A percentile compares a stretch with the other conserved stretches of the same genome.
Conservation (phyloP, 176 grass and related monocot genomes). For the Bromus sterilis region DNA sequence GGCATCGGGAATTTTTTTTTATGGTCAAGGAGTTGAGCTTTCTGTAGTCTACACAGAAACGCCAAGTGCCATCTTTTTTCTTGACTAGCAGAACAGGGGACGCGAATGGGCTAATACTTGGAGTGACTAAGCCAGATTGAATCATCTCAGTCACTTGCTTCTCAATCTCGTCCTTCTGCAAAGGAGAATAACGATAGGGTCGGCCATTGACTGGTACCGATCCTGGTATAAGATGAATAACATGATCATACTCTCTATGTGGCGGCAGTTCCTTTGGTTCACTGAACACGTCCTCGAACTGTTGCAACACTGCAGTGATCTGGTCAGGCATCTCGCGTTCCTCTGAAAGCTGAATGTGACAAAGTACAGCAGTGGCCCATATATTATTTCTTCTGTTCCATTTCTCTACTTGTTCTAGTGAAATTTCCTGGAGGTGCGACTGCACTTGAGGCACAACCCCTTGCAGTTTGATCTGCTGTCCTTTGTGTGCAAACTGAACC, state of each 20-base stretch:
- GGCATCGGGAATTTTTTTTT: too few relatives aligned
- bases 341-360: too few relatives aligned
- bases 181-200: background rate
- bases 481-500: background rate
- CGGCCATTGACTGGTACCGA: background rate
- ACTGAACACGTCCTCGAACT: background rate
- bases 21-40: too few relatives aligned
- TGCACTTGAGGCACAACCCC: background rate
- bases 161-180: background rate
- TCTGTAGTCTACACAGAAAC: background rate
- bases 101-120: background rate
- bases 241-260: background rate
- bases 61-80: background rate
- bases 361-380: background rate
- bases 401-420: fast-evolving
- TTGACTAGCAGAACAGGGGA: background rate
- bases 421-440: fast-evolving
- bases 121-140: too few relatives aligned
- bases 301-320: background rate
- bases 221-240: background rate
- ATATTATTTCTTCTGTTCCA: background rate
- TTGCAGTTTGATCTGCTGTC: background rate
- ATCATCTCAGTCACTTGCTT: background rate
- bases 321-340: too few relatives aligned
- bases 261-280: background rate